These are phyloP conservation scores for Dissoconium aciculare DNA, from an alignment of 2,329 filamentous ascomycete species.

Conservation along the genomic window DNA sequence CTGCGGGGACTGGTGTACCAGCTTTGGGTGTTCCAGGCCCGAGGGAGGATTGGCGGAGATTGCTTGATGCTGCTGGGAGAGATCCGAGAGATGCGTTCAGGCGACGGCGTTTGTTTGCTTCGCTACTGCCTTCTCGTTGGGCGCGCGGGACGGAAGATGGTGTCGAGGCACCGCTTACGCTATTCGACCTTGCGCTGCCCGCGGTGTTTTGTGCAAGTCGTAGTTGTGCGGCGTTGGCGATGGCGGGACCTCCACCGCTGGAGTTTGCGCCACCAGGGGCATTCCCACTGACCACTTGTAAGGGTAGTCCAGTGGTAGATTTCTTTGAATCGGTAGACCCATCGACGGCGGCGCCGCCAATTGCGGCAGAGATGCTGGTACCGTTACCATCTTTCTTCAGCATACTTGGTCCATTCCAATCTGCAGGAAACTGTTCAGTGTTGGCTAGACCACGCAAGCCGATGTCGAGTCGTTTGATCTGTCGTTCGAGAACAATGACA, in stretches of 20 bases:
- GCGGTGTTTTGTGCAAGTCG: conserved; percentile 26
- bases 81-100: conserved; percentile 38
- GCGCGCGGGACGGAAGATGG: conserved; percentile 15
- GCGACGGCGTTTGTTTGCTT: conserved; percentile 42
- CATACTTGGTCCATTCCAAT: conserved; percentile 45
- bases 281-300: conserved; percentile 43
- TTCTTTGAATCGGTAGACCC: conserved; percentile 18
- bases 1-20: conserved; percentile 35
- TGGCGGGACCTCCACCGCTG: conserved; percentile 35
- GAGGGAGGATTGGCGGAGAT: conserved; percentile 44
- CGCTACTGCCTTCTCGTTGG: conserved; percentile 28
- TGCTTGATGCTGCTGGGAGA: conserved; percentile 40
- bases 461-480: conserved; percentile 47
- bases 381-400: conserved; percentile 29
- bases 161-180: conserved; percentile 10
- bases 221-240: conserved; percentile 36
- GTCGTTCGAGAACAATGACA: conserved; percentile 47
- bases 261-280: conserved; percentile 23
- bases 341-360: conserved; percentile 28
- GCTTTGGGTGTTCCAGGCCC: conserved; percentile 50
- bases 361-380: conserved; percentile 19
- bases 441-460: conserved; percentile 45
- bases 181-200: conserved; percentile 6
- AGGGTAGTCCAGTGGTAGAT: conserved; percentile 31
- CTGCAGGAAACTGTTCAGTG: conserved; percentile 44